Evolutionary conservation across 345 rosid genomes (phyloP), one percentile per base, ranked within the genome.

Genomic region (Microthlaspi erraticum): DNA sequence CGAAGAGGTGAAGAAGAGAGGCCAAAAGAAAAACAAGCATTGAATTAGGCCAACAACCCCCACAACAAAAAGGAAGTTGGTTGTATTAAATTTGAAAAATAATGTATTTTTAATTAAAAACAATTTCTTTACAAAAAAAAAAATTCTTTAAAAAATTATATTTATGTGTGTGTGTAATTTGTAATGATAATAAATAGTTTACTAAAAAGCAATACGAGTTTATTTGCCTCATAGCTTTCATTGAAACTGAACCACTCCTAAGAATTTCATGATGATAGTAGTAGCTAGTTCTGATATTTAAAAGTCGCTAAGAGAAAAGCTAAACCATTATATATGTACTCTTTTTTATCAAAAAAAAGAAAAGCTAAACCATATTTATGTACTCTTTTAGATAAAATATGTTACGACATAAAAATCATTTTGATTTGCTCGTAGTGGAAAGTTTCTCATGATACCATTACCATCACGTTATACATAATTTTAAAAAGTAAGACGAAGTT

Each of bases 21-120:
- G 64, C 46, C 51, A 46, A 14, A 29, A 29, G 45, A 49, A 64
- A 77, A 67, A 66, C 71, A 54, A 67, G 89, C 91, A 87, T 82
- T 89, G 84, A 89, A 89, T 84, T 77, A 64, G 83, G 80, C 84
- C 79, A 75, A 86, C 85, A 89, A 86, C 84, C 87, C 80, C 84
- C 82, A 75, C 81, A 79, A 73, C 83, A 84, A 77, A 85, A 81
- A 75, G 64, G 62, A 74, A 76, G 83, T 82, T 76, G 74, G 77
- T 77, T 75, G 50, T 72, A 81, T 80, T 83, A 53, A 88, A 80
- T 86, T 74, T 78, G 48, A 77, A 80, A 81, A 57, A 23, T 9
- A 0, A 26, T 6, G 11, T 11, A 9, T 45, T 18, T 11, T 12
- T 8, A 23, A 20, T 10, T 43, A 10, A 54, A 31, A 52, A n/a